Conservation (phyloP, 2,329 filamentous ascomycete genomes). For the Drechmeria coniospora region DNA sequence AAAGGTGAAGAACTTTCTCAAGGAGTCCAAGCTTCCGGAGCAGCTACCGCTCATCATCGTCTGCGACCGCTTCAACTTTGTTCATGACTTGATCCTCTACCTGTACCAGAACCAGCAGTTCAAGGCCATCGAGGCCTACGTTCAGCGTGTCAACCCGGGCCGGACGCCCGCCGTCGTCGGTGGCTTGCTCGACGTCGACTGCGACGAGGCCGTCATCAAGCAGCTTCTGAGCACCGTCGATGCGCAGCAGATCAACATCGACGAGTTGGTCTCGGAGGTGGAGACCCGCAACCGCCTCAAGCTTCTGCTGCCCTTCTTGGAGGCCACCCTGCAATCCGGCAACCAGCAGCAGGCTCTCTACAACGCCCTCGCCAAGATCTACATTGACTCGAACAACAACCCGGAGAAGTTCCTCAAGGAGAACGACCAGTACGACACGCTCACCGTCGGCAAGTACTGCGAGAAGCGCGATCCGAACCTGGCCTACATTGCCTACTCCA, state of each 20-base stretch:
- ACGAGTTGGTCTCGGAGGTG: constrained; percentile 88
- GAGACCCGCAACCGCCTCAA: constrained; percentile 91
- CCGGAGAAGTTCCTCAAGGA: constrained; percentile 95
- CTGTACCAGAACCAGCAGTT: constrained; percentile 99
- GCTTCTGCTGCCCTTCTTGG: constrained; percentile 87
- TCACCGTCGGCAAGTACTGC: constrained; percentile 91
- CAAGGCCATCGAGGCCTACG: constrained; percentile 96
- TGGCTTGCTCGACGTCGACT: constrained; percentile 88
- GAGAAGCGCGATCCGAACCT: constrained; percentile 96
- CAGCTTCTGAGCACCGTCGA: constrained; percentile 74
- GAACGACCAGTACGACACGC: constrained; percentile 90
- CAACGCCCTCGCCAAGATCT: constrained; percentile 97
- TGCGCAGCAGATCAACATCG: constrained; percentile 73
- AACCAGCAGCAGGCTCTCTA: constrained; percentile 95
- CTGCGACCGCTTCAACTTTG: constrained; percentile 98
- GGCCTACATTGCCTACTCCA: constrained; percentile 85
- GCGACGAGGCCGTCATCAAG: constrained; percentile 93
- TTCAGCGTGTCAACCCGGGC: constrained; percentile 87
- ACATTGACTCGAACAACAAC: constrained; percentile 97
- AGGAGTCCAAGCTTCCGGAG: constrained; percentile 83
- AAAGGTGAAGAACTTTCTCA: constrained; percentile 98
- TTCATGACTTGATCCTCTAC: constrained; percentile 90
- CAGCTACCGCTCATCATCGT: constrained; percentile 95
- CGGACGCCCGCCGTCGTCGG: constrained; percentile 87
- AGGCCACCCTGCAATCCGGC: constrained; percentile 73